Conservation (phyloP, 2,329 filamentous ascomycete species). For the Orbilia quercus region DNA sequence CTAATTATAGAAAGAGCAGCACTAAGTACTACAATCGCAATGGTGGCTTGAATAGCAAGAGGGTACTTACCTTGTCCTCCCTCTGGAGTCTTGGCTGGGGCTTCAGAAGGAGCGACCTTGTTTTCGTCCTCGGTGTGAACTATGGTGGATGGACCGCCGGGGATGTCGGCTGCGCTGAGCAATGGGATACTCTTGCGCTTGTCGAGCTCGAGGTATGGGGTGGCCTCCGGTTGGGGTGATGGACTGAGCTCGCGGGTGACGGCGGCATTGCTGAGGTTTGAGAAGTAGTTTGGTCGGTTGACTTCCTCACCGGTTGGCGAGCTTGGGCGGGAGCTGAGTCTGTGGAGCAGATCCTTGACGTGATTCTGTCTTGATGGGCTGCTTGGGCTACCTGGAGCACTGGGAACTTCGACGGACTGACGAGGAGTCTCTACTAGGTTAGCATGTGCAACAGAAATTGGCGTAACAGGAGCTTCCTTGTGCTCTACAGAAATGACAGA, state of each 20-base stretch:
- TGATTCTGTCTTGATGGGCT: conserved; percentile 46
- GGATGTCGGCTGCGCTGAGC: conserved; percentile 40
- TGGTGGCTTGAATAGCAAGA: conserved; percentile 45
- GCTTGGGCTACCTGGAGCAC: conserved; percentile 17
- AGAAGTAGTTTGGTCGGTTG: conserved; percentile 40
- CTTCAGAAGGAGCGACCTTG: conserved; percentile 24
- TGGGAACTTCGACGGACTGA: conserved; percentile 30
- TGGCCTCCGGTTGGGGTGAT: conserved; percentile 6
- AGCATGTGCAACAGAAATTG: conserved; percentile 31
- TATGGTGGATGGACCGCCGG: conserved; percentile 48
- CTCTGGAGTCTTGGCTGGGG: conserved; percentile 16
- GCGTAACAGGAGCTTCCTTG: conserved; percentile 38
- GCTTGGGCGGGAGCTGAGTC: conserved; percentile 49
- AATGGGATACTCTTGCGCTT: conserved; percentile 53
- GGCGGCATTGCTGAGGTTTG: conserved; percentile 22
- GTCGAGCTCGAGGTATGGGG: conserved; percentile 41
- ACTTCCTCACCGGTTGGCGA: conserved; percentile 49
- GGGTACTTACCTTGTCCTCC: conserved; percentile 54
- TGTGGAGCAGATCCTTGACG: conserved; percentile 47
- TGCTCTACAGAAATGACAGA: conserved; percentile 19
- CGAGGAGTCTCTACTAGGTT: conserved; percentile 38
- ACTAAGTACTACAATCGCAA: conserved; percentile 54
- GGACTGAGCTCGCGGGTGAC: conserved; percentile 31
- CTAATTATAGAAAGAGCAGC: conserved; percentile 53
- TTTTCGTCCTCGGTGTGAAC: conserved; percentile 30